phyloP scores from a whole-genome alignment of 1,284 basidiomycete species.

The Trichosporon sp. region DNA sequence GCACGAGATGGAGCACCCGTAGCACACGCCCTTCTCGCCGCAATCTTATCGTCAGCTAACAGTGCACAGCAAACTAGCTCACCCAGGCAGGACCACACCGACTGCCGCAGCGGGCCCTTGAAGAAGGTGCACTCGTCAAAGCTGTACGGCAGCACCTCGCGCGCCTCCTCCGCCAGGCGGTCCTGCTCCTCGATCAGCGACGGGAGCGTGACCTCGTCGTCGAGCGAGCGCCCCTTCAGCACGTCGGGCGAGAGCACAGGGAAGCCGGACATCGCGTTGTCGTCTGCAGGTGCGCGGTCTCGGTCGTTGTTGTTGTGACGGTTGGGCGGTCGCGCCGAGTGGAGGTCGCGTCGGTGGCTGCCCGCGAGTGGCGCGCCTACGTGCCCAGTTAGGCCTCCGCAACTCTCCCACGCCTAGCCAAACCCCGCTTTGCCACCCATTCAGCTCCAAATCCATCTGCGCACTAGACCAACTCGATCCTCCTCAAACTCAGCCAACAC shows the following conservation, averaged over 20 bases:
- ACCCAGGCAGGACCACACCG: constrained; percentile 47
- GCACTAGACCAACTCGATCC: neutral
- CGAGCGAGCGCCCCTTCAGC: constrained; percentile 22
- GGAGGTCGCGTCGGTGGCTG: neutral
- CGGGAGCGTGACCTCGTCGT: constrained; percentile 39
- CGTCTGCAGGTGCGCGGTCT: too few species aligned
- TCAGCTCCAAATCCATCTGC: neutral
- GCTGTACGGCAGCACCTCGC: constrained; percentile 42
- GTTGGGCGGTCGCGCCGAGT: neutral
- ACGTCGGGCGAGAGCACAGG: constrained; percentile 24
- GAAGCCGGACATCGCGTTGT: constrained; percentile 2
- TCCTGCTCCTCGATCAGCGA: constrained; percentile 40
- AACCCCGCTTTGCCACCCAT: constrained; percentile 6
- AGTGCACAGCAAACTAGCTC: constrained; percentile 7
- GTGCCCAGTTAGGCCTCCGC: neutral
- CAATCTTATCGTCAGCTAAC: constrained; percentile 26
- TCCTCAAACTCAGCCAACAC: neutral
- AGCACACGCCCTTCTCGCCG: constrained; percentile 42
- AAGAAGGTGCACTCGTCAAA: constrained; percentile 47
- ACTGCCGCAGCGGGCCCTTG: constrained; percentile 41
- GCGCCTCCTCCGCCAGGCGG: constrained; percentile 39
- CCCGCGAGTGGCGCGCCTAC: neutral
- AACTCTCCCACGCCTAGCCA: neutral
- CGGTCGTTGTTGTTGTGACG: neutral
- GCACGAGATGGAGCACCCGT: constrained; percentile 49